Percentiles rank a stretch among this genome's conserved stretches.
Evolutionary conservation across 331 rosid species (phyloP).

Genomic region (Stylosanthes scabra): DNA sequence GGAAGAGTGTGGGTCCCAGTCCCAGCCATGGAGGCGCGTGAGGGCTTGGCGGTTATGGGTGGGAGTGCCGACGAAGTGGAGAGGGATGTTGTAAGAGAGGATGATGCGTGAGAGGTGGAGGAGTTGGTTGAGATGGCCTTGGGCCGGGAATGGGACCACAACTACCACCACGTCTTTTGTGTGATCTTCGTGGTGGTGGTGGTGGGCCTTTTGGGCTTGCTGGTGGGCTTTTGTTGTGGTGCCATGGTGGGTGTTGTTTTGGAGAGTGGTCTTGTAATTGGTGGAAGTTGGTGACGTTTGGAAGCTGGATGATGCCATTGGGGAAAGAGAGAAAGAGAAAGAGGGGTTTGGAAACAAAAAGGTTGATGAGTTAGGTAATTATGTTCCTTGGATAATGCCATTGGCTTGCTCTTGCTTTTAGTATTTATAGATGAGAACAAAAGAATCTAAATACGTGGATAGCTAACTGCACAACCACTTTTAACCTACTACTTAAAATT

Average conservation of each 20-base stretch:
- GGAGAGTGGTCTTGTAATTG: conserved; percentile 23
- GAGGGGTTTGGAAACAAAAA: neutral
- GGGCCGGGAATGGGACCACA: conserved; percentile 83
- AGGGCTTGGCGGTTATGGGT: conserved; percentile 67
- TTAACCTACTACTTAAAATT: too few species aligned
- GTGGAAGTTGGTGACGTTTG: conserved; percentile 38
- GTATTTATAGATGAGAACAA: conserved; percentile 25
- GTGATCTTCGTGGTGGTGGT: neutral
- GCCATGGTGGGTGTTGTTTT: neutral
- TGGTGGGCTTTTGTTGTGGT: conserved; percentile 7
- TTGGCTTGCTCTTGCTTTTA: neutral
- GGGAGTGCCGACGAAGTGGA: conserved; percentile 67
- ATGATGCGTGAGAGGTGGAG: conserved; percentile 79
- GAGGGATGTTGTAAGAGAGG: conserved; percentile 49
- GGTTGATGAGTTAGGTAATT: neutral
- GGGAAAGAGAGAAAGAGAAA: too few species aligned
- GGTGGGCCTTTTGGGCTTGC: conserved; percentile 18
- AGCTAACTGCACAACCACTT: too few species aligned
- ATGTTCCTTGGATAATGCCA: neutral
- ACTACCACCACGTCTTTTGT: conserved; percentile 50
- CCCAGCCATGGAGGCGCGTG: conserved; percentile 61
- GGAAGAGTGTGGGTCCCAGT: conserved; percentile 51
- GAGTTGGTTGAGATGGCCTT: conserved; percentile 92
- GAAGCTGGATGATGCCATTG: conserved; percentile 44
- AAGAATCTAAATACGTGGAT: neutral